Evolutionary conservation across 306 rosid species (phyloP).

Genomic region (Sophora flavescens): DNA sequence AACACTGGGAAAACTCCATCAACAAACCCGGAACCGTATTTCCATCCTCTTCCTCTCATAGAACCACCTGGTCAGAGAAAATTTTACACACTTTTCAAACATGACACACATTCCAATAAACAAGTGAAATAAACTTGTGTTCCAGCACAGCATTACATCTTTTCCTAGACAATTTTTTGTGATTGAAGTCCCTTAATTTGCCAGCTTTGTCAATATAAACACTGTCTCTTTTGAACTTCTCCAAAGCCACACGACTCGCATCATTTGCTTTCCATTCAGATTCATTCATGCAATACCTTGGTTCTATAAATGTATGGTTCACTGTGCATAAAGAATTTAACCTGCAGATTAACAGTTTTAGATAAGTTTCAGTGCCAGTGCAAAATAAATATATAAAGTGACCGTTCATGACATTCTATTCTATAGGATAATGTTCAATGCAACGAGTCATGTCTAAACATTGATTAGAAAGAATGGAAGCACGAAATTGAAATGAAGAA

Average conservation of each 20-base stretch:
- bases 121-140: constrained; percentile 24
- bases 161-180: constrained; percentile 85
- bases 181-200: constrained; percentile 79
- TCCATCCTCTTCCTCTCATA: constrained; percentile 91
- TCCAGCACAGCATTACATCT: constrained; percentile 54
- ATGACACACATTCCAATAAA: constrained; percentile 26
- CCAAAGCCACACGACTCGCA: constrained; percentile 56
- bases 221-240: constrained; percentile 77
- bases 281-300: constrained; percentile 49
- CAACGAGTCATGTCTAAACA: not conserved
- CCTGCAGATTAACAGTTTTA: constrained; percentile 38
- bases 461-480: constrained; percentile 12
- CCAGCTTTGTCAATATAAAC: constrained; percentile 80
- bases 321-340: constrained; percentile 42
- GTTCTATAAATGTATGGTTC: constrained; percentile 47
- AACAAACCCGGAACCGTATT: constrained; percentile 95
- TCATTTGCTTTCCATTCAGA: constrained; percentile 59
- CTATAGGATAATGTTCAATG: not conserved
- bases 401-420: not conserved
- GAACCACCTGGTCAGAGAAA: constrained; percentile 78
- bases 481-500: constrained; percentile 29
- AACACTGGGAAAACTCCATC: constrained; percentile 91
- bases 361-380: constrained; percentile 36
- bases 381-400: constrained; percentile 1
- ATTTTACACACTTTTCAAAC: constrained; percentile 36